Conservation (phyloP, 164 flowering plant genomes). For the Litsea cubeba region DNA sequence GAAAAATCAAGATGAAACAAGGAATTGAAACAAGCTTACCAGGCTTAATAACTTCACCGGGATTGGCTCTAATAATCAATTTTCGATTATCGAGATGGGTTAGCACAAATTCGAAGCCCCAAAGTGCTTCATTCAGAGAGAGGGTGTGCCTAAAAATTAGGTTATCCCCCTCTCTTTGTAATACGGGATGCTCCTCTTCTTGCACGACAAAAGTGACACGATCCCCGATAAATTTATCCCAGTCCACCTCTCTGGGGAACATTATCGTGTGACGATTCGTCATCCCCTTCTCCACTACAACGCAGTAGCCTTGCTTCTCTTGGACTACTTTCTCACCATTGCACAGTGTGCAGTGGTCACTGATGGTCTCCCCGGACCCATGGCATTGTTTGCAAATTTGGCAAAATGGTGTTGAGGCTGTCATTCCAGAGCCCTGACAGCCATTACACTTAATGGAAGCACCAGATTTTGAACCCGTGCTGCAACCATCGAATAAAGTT, state of each 20-base stretch:
- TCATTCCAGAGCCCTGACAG: slow-evolving; percentile 79
- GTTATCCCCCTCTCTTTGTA: slow-evolving; percentile 74
- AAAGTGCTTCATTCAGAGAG: slow-evolving; percentile 71
- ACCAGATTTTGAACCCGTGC: slow-evolving; percentile 85
- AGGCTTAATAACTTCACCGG: slow-evolving; percentile 86
- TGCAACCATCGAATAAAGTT: slow-evolving; percentile 16
- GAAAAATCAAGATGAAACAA: too few species aligned
- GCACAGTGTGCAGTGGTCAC: slow-evolving; percentile 72
- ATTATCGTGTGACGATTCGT: slow-evolving; percentile 76
- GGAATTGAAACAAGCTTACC: slow-evolving; percentile 32
- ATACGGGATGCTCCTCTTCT: slow-evolving; percentile 81
- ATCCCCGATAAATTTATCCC: slow-evolving; percentile 29
- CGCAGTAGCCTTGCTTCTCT: slow-evolving; percentile 83
- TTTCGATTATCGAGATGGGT: slow-evolving; percentile 72
- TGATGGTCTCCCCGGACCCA: slow-evolving; percentile 80
- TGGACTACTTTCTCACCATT: slow-evolving; percentile 86
- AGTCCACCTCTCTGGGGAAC: slow-evolving; percentile 33
- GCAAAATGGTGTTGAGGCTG: slow-evolving; percentile 34
- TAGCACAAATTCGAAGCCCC: slow-evolving; percentile 74
- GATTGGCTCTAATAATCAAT: slow-evolving; percentile 65
- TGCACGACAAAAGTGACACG: slow-evolving; percentile 77
- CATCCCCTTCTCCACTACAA: slow-evolving; percentile 85
- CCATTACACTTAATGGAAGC: slow-evolving; percentile 68
- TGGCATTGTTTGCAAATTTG: slow-evolving; percentile 64
- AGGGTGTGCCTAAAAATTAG: slow-evolving; percentile 66